Evolutionary conservation across 495 filamentous ascomycete species (phyloP).

Genomic region (Aspergillus ostianus): DNA sequence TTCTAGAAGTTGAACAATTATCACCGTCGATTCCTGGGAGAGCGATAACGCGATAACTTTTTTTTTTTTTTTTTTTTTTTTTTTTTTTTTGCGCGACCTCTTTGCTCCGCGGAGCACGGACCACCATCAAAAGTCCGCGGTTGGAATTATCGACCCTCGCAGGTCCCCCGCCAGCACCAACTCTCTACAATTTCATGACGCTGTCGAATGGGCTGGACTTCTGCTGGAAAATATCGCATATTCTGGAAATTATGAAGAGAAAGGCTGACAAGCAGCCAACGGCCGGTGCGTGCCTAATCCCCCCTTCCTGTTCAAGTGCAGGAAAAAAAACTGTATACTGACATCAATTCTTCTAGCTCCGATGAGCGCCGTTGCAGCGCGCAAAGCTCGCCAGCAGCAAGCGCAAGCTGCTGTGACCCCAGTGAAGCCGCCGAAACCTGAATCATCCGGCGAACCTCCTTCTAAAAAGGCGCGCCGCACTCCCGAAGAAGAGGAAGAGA

Average conservation of each 20-base stretch:
- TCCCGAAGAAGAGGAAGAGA: slow-evolving; percentile 17
- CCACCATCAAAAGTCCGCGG: slow-evolving; percentile 36
- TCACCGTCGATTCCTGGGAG: slow-evolving; percentile 9
- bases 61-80: background rate
- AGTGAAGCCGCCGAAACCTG: slow-evolving; percentile 17
- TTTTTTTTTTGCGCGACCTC: slow-evolving; percentile 1
- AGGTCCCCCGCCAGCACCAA: slow-evolving; percentile 7
- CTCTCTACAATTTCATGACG: background rate
- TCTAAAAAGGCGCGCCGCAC: slow-evolving; percentile 37
- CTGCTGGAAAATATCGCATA: background rate
- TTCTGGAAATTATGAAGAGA: slow-evolving; percentile 34
- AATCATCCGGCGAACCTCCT: slow-evolving; percentile 31
- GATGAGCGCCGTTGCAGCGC: slow-evolving; percentile 47
- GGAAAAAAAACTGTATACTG: slow-evolving; percentile 7
- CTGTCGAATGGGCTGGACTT: background rate
- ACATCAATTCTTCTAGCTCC: slow-evolving; percentile 26
- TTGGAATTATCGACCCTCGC: slow-evolving; percentile 15
- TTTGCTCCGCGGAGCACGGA: slow-evolving; percentile 48
- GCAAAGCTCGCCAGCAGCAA: slow-evolving; percentile 47
- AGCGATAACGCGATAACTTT: slow-evolving; percentile 19
- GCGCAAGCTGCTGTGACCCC: slow-evolving; percentile 22
- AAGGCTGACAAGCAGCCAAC: slow-evolving; percentile 44
- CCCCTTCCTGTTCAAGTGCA: background rate
- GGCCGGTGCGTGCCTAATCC: slow-evolving; percentile 27
- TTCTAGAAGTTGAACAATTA: slow-evolving; percentile 11